These are phyloP conservation scores for Gossypium davidsonii DNA, from an alignment of 441 rosid species.

Conservation along the genomic window DNA sequence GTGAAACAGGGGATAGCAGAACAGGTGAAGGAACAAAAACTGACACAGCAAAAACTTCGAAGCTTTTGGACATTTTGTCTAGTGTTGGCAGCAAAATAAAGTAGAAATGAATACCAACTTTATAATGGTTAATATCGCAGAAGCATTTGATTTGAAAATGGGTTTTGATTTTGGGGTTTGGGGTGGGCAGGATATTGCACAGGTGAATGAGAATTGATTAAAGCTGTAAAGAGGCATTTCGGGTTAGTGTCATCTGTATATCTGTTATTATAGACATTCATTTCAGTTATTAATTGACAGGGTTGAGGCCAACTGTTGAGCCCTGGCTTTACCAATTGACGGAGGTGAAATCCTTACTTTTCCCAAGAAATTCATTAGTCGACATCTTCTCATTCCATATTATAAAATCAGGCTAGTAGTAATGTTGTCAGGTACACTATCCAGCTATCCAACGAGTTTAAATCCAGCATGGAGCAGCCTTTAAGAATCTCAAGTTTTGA, in stretches of 20 bases:
- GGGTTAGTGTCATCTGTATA: not conserved
- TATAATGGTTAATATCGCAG: not conserved
- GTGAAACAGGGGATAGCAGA: conserved; percentile 14
- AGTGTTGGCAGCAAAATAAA: conserved; percentile 25
- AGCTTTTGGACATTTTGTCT: conserved; percentile 51
- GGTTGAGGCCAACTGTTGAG: not conserved
- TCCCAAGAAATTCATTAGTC: not conserved
- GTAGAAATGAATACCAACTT: not conserved
- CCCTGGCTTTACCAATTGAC: not conserved
- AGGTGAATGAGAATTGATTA: not conserved
- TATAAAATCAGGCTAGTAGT: not conserved
- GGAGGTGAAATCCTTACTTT: not conserved
- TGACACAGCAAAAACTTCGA: conserved; percentile 33
- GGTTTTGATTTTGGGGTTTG: not conserved
- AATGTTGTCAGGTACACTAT: not conserved
- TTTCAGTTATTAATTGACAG: not conserved
- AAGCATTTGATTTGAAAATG: not conserved
- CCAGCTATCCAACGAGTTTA: not conserved
- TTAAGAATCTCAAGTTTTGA: not conserved
- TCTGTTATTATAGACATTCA: not conserved
- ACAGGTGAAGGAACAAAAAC: conserved; percentile 22
- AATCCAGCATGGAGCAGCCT: not conserved
- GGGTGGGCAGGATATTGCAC: not conserved
- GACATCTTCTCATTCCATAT: not conserved
- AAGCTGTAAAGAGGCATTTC: not conserved